These are phyloP conservation scores for Syzygium syzygioides DNA, from an alignment of 441 rosid species.

Conservation along the genomic window DNA sequence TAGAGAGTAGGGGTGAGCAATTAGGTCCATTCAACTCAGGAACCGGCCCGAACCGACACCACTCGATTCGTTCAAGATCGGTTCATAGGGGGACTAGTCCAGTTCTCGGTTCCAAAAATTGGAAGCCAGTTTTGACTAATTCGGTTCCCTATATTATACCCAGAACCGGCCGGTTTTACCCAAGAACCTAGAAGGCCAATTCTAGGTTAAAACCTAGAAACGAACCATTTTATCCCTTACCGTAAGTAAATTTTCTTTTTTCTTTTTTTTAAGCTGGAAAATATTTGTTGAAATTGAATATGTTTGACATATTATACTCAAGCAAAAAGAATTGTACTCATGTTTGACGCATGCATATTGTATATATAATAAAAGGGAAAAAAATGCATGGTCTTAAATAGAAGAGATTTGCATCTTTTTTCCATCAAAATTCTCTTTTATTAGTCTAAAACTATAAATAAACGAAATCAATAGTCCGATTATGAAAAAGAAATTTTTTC, in stretches of 20 bases:
- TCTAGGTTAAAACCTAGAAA: too few species aligned
- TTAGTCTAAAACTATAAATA: too few species aligned
- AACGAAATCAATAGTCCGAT: too few species aligned
- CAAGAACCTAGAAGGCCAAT: too few species aligned
- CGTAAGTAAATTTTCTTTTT: background rate
- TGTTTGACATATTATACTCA: background rate
- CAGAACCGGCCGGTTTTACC: accelerated
- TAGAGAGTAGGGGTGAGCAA: background rate
- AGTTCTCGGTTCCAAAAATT: background rate
- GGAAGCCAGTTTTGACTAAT: background rate
- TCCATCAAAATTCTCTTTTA: too few species aligned
- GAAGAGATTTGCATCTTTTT: too few species aligned
- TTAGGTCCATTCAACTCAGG: background rate
- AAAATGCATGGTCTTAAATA: too few species aligned
- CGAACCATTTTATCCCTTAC: background rate
- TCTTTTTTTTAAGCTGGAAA: background rate
- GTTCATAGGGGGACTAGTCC: background rate
- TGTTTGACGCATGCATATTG: background rate
- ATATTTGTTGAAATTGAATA: background rate
- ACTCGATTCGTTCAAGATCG: background rate
- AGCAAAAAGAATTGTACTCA: background rate
- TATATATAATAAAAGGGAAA: too few species aligned
- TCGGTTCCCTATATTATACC: background rate
- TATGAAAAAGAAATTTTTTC: too few species aligned
- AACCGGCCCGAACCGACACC: background rate